These are phyloP conservation scores for Pichia sp. DNA, from an alignment of 1,139 yeast genomes.

Conservation along the genomic window DNA sequence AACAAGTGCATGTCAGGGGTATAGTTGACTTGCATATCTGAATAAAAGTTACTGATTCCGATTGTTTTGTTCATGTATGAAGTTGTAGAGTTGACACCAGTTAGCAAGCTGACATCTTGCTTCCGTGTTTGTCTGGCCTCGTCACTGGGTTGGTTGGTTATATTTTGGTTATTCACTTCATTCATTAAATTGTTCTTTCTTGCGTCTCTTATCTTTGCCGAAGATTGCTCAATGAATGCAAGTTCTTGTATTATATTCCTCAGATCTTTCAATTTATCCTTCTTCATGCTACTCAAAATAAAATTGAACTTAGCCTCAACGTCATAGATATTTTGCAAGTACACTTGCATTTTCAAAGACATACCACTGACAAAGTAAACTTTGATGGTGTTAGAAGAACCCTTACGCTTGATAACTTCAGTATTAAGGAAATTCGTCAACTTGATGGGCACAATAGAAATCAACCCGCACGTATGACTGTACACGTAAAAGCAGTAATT, in stretches of 20 bases:
- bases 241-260: slow-evolving; percentile 29
- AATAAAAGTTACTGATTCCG: slow-evolving; percentile 13
- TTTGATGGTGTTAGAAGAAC: slow-evolving; percentile 42
- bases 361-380: slow-evolving; percentile 55
- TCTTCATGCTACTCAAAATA: slow-evolving; percentile 43
- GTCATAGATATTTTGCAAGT: slow-evolving; percentile 55
- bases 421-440: slow-evolving; percentile 53
- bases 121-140: too few relatives aligned
- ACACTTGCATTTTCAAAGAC: slow-evolving; percentile 47
- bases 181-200: not conserved
- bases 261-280: slow-evolving; percentile 18
- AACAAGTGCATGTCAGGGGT: slow-evolving; percentile 22
- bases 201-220: slow-evolving; percentile 18
- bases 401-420: slow-evolving; percentile 35
- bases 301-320: slow-evolving; percentile 43
- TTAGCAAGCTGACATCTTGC: too few relatives aligned
- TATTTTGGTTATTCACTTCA: not conserved
- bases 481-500: slow-evolving; percentile 54
- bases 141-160: not conserved
- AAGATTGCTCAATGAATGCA: slow-evolving; percentile 25
- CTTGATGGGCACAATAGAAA: slow-evolving; percentile 49
- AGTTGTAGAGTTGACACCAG: slow-evolving; percentile 1
- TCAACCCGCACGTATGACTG: slow-evolving; percentile 71
- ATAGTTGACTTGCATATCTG: slow-evolving; percentile 19
- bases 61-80: not conserved